phyloP scores from a whole-genome alignment of 1,284 basidiomycete species.

The Ustilago nuda region DNA sequence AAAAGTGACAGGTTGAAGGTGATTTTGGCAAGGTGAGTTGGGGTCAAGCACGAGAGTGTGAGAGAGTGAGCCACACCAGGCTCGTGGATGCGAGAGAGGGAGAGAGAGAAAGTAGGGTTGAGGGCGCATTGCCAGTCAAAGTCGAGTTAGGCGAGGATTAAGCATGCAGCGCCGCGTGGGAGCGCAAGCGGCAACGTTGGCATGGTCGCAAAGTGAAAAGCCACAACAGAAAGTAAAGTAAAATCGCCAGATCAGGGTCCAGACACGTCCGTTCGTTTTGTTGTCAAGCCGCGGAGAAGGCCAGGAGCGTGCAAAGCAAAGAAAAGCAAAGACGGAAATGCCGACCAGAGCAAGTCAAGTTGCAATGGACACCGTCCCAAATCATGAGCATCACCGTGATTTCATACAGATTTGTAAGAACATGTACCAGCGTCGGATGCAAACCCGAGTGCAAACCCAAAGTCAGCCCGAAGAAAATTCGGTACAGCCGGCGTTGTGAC shows the following conservation, averaged over 20 bases:
- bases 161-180: constrained; percentile 15
- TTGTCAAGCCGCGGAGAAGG: constrained; percentile 5
- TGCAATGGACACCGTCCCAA: background rate
- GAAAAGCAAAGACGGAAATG: background rate
- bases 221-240: background rate
- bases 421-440: background rate
- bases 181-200: background rate
- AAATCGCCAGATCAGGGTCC: constrained; percentile 12
- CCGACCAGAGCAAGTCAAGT: background rate
- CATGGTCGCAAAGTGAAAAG: background rate
- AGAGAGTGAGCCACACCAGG: background rate
- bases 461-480: background rate
- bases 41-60: background rate
- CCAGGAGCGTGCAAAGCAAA: background rate
- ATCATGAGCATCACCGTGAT: constrained; percentile 1
- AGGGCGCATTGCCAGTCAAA: background rate
- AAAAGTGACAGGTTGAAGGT: constrained; percentile 7
- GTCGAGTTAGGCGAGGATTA: constrained; percentile 8
- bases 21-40: constrained; percentile 4
- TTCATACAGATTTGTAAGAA: background rate
- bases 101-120: background rate
- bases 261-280: constrained; percentile 2
- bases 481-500: constrained; percentile 5
- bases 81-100: constrained; percentile 6
- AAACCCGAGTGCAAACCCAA: background rate